Base-by-base conservation (phyloP, 1,284 basidiomycete genomes). In the Dichomitus squalens region DNA sequence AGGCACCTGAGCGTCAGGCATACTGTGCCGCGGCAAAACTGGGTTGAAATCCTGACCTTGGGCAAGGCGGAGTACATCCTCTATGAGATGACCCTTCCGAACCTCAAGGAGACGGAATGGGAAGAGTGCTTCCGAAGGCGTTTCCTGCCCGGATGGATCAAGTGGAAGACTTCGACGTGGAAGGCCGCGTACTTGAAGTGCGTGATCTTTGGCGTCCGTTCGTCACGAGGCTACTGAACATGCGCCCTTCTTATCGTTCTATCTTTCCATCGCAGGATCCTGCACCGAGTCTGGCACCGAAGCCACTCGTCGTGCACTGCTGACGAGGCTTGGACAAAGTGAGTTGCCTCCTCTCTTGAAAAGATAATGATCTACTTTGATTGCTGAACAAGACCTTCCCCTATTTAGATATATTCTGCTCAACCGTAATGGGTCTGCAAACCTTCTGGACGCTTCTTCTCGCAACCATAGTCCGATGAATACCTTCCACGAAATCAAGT, bases 261-360 rank as follows among this genome's bases (percentile, higher is more conserved):
- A 9, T 18, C 14, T 14, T 7, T 40, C 3, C 11, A 4, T 33
- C 59, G 33, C 52, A 90, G 88, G 66, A 68, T 82, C 27, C 71
- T 91, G 53, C 76, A 81, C 65, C 78, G 87, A 27, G 75, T 85
- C 33, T 86, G 81, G 79, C 89, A 91, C 69, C 82, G 89, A 49
- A 81, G 77, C 66, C 76, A 75, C 33, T 83, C 84, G 2, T 77
- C 79, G 21, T 92, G 90, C 67, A 90, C 88, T n/a, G 71, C 81
- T 6, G 88, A 90, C 63, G 90, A 92, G 72, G 76, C 88, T 21
- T 92, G 90, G 90, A 92, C 89, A 44, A 90, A 85, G 87, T 91
- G 68, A 61, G 77, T 65, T 21, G 18, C n/a, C 3, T 8, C n/a
- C 7, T 47, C n/a, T 44, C 41, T 44, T 44, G 25, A 16, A 16